phyloP scores from a whole-genome alignment of 2,329 filamentous ascomycete species.

The Teratosphaeria epicoccoides region DNA sequence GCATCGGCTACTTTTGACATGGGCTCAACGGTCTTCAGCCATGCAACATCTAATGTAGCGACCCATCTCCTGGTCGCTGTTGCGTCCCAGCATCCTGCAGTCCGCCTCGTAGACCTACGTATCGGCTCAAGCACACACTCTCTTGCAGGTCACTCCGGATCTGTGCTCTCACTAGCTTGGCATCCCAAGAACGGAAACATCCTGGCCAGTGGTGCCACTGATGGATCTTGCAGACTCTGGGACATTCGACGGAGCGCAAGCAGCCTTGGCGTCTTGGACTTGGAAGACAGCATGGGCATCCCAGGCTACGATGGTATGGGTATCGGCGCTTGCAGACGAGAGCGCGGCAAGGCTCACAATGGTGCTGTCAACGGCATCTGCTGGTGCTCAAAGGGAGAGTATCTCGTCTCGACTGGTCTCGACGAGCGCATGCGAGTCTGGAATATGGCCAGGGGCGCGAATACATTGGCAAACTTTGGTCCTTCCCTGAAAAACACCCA shows the following conservation, averaged over 20 bases:
- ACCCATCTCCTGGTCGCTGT: conserved; percentile 72
- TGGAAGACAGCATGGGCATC: conserved; percentile 70
- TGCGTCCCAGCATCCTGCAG: conserved; percentile 73
- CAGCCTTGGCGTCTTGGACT: conserved; percentile 66
- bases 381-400: conserved; percentile 71
- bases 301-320: conserved; percentile 36
- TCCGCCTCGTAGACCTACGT: conserved; percentile 75
- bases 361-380: conserved; percentile 74
- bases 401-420: conserved; percentile 70
- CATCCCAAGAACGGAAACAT: conserved; percentile 70
- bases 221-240: conserved; percentile 77
- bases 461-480: conserved; percentile 81
- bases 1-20: conserved; percentile 59
- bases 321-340: conserved; percentile 32
- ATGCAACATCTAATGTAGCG: conserved; percentile 65
- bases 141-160: conserved; percentile 39
- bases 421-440: conserved; percentile 80
- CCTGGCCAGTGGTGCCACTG: conserved; percentile 72
- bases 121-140: conserved; percentile 58
- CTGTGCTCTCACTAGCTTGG: conserved; percentile 60
- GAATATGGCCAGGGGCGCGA: conserved; percentile 69
- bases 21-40: conserved; percentile 60
- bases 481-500: conserved; percentile 63
- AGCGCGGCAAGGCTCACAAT: conserved; percentile 52
- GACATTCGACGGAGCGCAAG: conserved; percentile 72